Percentiles rank a stretch among this genome's conserved stretches.
Evolutionary conservation across 345 rosid genomes (phyloP).

Genomic region (Chamaenerion angustifolium): DNA sequence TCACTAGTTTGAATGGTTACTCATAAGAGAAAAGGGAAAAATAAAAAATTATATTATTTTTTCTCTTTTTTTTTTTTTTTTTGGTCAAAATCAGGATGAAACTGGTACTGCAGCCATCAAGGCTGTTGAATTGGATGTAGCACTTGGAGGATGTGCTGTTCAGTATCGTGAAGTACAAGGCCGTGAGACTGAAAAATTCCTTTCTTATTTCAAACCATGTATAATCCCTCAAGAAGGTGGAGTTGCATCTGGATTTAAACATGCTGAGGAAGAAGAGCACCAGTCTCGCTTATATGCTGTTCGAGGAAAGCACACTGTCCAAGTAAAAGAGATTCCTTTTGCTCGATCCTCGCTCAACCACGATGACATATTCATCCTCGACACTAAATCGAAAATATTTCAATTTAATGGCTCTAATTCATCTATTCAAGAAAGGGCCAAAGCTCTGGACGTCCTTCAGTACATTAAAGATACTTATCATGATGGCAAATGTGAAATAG

Average conservation of each 20-base stretch:
- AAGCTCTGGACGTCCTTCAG: conserved; percentile 94
- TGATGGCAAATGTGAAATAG: conserved; percentile 88
- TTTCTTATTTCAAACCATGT: conserved; percentile 93
- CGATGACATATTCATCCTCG: conserved; percentile 91
- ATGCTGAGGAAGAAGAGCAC: conserved; percentile 60
- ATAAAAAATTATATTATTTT: not conserved
- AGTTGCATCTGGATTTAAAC: conserved; percentile 73
- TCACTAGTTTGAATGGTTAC: not conserved
- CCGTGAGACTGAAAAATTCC: conserved; percentile 84
- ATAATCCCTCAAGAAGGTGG: conserved; percentile 97
- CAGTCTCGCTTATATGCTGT: conserved; percentile 68
- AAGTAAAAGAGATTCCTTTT: too few relatives aligned
- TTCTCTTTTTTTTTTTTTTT: too few relatives aligned
- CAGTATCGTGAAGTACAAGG: conserved; percentile 98
- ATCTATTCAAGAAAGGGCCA: conserved; percentile 97
- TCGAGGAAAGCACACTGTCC: conserved; percentile 86
- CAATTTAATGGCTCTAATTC: conserved; percentile 90
- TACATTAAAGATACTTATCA: conserved; percentile 89
- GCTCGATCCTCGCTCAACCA: conserved; percentile 93
- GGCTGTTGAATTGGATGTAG: conserved; percentile 95
- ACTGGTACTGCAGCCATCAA: conserved; percentile 77
- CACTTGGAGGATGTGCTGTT: conserved; percentile 98
- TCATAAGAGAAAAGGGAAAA: conserved; percentile 9
- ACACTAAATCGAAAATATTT: too few relatives aligned
- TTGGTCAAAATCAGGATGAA: conserved; percentile 48